phyloP scores from a whole-genome alignment of 305 asterid genomes.

The Plantago rigida region DNA sequence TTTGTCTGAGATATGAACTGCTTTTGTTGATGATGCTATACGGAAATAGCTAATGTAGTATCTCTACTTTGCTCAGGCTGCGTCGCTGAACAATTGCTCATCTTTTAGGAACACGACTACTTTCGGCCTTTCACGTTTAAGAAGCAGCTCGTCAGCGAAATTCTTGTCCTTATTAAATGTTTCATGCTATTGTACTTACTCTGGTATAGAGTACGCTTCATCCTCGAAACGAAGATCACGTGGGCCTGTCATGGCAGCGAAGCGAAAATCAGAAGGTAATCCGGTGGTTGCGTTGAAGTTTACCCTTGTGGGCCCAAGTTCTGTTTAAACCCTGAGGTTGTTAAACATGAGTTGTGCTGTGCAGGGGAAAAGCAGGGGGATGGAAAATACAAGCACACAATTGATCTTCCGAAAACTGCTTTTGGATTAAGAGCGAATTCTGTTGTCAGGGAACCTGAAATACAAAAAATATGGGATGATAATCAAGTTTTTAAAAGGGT shows the following conservation, averaged over 20 bases:
- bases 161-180: conserved; percentile 41
- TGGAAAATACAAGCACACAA: conserved; percentile 83
- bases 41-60: too few species aligned
- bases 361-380: conserved; percentile 69
- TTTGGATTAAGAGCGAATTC: conserved; percentile 92
- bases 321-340: conserved; percentile 10
- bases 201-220: conserved; percentile 37
- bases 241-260: conserved; percentile 74
- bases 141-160: conserved; percentile 53
- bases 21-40: too few species aligned
- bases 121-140: conserved; percentile 40
- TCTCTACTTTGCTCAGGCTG: conserved; percentile 51
- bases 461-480: conserved; percentile 88
- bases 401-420: conserved; percentile 82
- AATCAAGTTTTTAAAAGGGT: conserved; percentile 74
- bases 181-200: conserved; percentile 44
- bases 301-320: conserved; percentile 4
- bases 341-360: conserved; percentile 26
- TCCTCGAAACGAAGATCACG: conserved; percentile 57
- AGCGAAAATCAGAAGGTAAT: conserved; percentile 59
- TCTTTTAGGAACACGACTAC: conserved; percentile 51
- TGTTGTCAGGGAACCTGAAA: conserved; percentile 81
- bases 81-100: conserved; percentile 61
- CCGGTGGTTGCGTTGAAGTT: conserved; percentile 11
- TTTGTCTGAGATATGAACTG: too few species aligned